Base-by-base conservation (phyloP, 768 basidiomycete species). In the Trametes punicea region DNA sequence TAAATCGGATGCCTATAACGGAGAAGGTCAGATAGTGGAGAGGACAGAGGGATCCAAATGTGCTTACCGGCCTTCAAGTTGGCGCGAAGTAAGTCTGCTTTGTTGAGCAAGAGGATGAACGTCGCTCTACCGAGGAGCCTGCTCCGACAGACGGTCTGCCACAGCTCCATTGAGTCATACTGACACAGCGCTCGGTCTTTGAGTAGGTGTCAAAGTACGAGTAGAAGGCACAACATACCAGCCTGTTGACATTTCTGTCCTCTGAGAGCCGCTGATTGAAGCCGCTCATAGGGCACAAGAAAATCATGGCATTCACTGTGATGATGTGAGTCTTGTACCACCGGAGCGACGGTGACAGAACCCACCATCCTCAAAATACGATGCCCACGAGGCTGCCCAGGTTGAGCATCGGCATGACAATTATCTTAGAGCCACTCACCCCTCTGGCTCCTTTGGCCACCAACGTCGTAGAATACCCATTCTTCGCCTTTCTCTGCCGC, bases 391-490 rank as follows among this genome's bases (percentile, higher is more conserved):
- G 53, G 78, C 82, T 83, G 40, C 27, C 38, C 5, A 16, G 13
- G 1, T 10, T 45, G 8, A 49, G 47, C 21, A 45, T 20, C 10
- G 4, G 15, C 25, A 6, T n/a, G n/a, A n/a, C n/a, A n/a, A n/a
- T n/a, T 15, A 26, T 4, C 3, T 26, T 25, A 25, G 11, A 3
- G 11, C 3, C 1, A 8, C 70, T 52, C 60, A 81, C 82, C 78
- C 68, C 81, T 69, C 64, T 83, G 80, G 57, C 74, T 74, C 30
- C 78, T 71, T 51, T 77, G 76, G 0, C 83, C 85, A 20, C 83
- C 82, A 16, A 85, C 80, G 57, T 87, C 84, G 62, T 83, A 85
- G 40, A 86, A 77, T 1, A 77, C 73, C 82, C 83, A 85, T 15
- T 78, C 66, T 1, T 73, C 69, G 4, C 55, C 36, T 21, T 66